Evolutionary conservation across 2,329 filamentous ascomycete species (phyloP).

Genomic region (Ustulina deusta): DNA sequence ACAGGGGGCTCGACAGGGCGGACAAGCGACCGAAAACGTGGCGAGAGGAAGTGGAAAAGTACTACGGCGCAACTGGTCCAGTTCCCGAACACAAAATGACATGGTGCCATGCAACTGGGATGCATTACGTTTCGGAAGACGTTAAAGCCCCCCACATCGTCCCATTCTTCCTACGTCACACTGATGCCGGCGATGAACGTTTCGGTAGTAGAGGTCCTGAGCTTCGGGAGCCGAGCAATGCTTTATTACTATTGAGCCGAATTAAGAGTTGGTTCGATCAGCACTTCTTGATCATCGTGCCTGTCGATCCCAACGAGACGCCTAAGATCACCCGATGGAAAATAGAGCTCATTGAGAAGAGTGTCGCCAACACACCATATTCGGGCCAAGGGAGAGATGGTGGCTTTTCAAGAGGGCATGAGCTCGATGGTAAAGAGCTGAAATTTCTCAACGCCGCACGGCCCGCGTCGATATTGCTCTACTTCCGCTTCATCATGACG

Average conservation of each 20-base stretch:
- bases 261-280: conserved; percentile 47
- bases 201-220: conserved; percentile 34
- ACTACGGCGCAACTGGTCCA: too few species aligned
- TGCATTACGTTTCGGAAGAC: too few species aligned
- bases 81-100: too few species aligned
- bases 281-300: conserved; percentile 46
- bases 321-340: conserved; percentile 38
- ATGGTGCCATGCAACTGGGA: too few species aligned
- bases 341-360: background rate
- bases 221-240: conserved; percentile 30
- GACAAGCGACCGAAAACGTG: too few species aligned
- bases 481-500: conserved; percentile 19
- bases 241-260: conserved; percentile 20
- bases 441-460: background rate
- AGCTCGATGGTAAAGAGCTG: background rate
- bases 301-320: conserved; percentile 24
- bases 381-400: too few species aligned
- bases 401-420: background rate
- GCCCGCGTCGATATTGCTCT: conserved; percentile 3
- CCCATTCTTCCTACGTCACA: conserved; percentile 33
- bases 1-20: too few species aligned
- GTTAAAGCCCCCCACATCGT: conserved; percentile 37
- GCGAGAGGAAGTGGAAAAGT: too few species aligned
- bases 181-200: conserved; percentile 5
- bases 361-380: background rate